A percentile compares a stretch with the other conserved stretches of the same genome.
Conservation (phyloP, 2,329 filamentous ascomycete genomes). For the Ophiostoma tasmaniense region DNA sequence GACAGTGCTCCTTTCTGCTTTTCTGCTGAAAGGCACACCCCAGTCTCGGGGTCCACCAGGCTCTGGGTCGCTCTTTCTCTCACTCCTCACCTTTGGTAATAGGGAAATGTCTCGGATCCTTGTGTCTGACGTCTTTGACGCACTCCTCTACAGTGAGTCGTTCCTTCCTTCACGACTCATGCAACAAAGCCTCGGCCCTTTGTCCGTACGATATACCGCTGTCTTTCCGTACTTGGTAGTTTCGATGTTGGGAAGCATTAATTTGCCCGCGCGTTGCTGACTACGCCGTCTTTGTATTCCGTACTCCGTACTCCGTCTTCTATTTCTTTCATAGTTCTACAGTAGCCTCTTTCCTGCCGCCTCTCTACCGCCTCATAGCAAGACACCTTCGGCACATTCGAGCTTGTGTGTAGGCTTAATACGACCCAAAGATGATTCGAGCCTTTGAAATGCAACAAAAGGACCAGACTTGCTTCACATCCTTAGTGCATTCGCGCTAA, state of each 20-base stretch:
- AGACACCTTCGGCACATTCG: background rate
- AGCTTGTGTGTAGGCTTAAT: background rate
- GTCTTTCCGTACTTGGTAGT: background rate
- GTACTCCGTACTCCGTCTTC: background rate
- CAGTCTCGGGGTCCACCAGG: background rate
- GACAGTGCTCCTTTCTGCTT: background rate
- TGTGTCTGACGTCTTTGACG: background rate
- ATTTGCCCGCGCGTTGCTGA: background rate
- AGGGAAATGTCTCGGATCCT: background rate
- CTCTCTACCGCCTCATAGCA: background rate
- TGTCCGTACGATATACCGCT: background rate
- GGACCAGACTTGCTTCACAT: background rate
- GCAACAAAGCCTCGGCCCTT: background rate
- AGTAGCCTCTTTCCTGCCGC: background rate
- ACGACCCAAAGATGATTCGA: background rate
- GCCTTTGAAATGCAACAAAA: background rate
- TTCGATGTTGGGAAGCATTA: background rate
- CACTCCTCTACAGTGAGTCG: background rate
- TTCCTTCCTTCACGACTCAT: background rate
- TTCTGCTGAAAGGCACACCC: background rate
- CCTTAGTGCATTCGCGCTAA: conserved; percentile 10
- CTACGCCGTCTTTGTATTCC: background rate
- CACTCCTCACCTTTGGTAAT: background rate
- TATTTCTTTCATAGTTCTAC: background rate
- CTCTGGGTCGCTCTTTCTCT: background rate